Evolutionary conservation across 352 stramenopile species (phyloP).

Genomic region (Phytophthora syringae): DNA sequence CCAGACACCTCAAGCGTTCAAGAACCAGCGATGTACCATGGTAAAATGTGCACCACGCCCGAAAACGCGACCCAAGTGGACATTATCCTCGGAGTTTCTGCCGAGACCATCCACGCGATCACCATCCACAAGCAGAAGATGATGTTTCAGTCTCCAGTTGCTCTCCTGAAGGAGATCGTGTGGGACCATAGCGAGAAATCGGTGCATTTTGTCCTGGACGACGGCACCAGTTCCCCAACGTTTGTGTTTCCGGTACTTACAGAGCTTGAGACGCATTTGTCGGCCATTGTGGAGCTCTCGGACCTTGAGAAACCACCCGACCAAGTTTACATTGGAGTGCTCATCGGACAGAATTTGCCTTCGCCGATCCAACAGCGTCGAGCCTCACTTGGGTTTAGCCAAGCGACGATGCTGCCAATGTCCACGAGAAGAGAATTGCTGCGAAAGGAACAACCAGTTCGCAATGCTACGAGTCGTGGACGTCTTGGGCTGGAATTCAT

Average conservation of each 20-base stretch:
- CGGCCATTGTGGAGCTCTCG: constrained; percentile 29
- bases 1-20: constrained; percentile 7
- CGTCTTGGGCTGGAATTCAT: constrained; percentile 64
- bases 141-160: constrained; percentile 50
- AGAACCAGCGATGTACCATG: constrained; percentile 50
- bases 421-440: constrained; percentile 58
- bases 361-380: constrained; percentile 76
- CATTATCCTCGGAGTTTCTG: constrained; percentile 49
- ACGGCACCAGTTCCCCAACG: constrained; percentile 31
- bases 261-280: constrained; percentile 56
- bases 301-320: constrained; percentile 42
- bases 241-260: constrained; percentile 59
- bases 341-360: constrained; percentile 62
- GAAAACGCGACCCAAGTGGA: constrained; percentile 30
- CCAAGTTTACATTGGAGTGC: constrained; percentile 71
- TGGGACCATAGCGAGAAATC: constrained; percentile 76
- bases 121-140: constrained; percentile 41
- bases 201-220: constrained; percentile 50
- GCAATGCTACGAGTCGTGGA: constrained; percentile 50
- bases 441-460: constrained; percentile 55
- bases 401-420: constrained; percentile 39
- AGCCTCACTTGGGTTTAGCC: constrained; percentile 8
- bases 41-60: constrained; percentile 45
- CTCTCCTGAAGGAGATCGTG: constrained; percentile 61
- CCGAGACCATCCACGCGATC: constrained; percentile 49